Evolutionary conservation across 139 green algal genomes (phyloP).

Genomic region (Diplosphaera chodatii): DNA sequence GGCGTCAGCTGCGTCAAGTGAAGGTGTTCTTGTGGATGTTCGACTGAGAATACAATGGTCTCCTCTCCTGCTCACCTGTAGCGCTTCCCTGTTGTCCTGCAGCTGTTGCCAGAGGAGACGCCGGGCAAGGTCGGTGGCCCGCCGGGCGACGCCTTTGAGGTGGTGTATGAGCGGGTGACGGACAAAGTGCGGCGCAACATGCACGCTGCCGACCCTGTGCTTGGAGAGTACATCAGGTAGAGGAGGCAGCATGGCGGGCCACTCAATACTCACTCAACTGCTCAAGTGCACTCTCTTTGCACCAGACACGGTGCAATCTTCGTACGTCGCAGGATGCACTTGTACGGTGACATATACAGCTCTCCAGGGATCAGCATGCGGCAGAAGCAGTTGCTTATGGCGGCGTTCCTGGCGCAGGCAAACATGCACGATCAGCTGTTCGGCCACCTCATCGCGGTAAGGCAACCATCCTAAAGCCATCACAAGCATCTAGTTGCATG

Average conservation of each 20-base stretch:
- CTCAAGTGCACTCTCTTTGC: no score
- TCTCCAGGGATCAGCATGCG: conserved; percentile 36
- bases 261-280: no score
- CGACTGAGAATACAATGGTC: no score
- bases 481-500: no score
- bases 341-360: conserved; percentile 61
- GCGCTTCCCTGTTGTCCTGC: no score
- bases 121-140: conserved; percentile 46
- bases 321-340: conserved; percentile 15
- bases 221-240: conserved; percentile 51
- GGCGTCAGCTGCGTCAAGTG: no score
- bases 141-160: conserved; percentile 55
- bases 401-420: conserved; percentile 36
- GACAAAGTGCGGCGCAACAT: conserved; percentile 42
- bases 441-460: conserved; percentile 42
- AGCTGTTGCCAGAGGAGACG: conserved; percentile 30
- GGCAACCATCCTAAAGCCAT: no score
- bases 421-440: conserved; percentile 63
- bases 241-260: no score
- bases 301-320: no score
- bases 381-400: conserved; percentile 52
- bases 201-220: conserved; percentile 37
- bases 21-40: no score
- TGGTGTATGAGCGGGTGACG: conserved; percentile 47
- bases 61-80: no score